Conservation (phyloP, 225 moss, liverwort and hornwort genomes). For the Rhytidiadelphus loreus region DNA sequence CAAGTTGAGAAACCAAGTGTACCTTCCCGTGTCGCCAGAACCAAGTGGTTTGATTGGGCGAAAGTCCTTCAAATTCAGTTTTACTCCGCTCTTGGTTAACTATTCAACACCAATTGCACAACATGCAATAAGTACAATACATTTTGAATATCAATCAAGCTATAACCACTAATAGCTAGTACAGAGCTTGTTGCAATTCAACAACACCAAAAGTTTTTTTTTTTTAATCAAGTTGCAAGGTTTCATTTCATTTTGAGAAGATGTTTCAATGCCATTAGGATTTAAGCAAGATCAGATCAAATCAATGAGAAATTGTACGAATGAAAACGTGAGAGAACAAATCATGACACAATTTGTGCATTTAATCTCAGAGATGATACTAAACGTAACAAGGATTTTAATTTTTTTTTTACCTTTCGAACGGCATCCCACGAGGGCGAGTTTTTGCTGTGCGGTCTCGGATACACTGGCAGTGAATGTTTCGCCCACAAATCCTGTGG, state of each 20-base stretch:
- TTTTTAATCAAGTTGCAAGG: not conserved
- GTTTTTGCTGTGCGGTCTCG: slow-evolving; percentile 56
- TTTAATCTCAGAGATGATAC: not conserved
- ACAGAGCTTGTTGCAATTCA: not conserved
- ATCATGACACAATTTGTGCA: not conserved
- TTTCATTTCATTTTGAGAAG: not conserved
- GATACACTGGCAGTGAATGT: slow-evolving; percentile 51
- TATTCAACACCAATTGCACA: slow-evolving; percentile 4
- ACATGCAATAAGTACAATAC: not conserved
- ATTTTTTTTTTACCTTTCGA: slow-evolving; percentile 37
- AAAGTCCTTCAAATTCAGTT: slow-evolving; percentile 68
- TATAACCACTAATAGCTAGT: not conserved
- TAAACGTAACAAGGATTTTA: not conserved
- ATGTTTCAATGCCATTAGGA: not conserved
- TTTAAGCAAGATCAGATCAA: not conserved
- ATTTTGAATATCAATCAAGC: not conserved
- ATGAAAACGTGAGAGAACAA: not conserved
- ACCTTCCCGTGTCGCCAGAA: slow-evolving; percentile 96
- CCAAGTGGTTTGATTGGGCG: slow-evolving; percentile 88
- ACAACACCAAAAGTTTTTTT: not conserved
- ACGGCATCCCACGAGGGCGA: slow-evolving; percentile 61
- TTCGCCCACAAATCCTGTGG: slow-evolving; percentile 77
- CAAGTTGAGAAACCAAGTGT: not conserved
- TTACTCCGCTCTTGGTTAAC: slow-evolving; percentile 39
- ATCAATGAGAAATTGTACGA: not conserved